These are phyloP conservation scores for Mrakia hoshinonis DNA, from an alignment of 768 basidiomycete genomes.

Conservation along the genomic window DNA sequence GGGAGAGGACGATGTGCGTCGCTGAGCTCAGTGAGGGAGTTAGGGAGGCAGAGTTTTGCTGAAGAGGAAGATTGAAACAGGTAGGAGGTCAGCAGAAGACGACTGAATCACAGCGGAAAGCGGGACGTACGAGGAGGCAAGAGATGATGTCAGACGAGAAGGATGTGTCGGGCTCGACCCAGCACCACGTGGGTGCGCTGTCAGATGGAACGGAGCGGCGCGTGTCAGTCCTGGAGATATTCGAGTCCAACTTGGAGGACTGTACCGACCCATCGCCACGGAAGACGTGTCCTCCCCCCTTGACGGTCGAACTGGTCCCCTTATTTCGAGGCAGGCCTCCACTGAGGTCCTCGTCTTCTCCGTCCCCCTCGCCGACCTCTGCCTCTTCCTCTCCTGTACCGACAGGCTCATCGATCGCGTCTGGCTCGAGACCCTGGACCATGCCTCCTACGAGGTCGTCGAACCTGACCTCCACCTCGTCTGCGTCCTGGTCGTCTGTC, in stretches of 20 bases:
- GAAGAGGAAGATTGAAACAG: not conserved
- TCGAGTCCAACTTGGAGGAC: too few relatives aligned
- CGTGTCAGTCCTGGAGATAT: not conserved
- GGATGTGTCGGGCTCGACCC: constrained; percentile 23
- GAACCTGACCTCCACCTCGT: not conserved
- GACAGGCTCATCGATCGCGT: not conserved
- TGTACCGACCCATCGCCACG: not conserved
- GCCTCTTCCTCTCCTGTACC: not conserved
- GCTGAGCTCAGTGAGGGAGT: constrained; percentile 13
- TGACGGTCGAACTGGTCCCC: not conserved
- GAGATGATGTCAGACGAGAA: constrained; percentile 4
- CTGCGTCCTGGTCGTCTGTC: not conserved
- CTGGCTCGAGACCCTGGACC: not conserved
- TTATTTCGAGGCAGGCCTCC: not conserved
- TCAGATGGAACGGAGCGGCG: not conserved
- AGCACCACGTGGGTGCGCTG: constrained; percentile 14
- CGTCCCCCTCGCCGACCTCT: constrained; percentile 12
- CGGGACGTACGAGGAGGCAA: not conserved
- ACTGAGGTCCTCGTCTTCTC: constrained; percentile 3
- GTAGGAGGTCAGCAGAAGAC: not conserved
- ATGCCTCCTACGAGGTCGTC: constrained; percentile 1
- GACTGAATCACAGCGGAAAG: not conserved
- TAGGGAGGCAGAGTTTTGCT: constrained; percentile 17
- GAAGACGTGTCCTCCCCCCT: not conserved
- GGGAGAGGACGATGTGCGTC: constrained; percentile 12